Conservation (phyloP, 2,329 filamentous ascomycete genomes). For the Ascochyta koolunga region DNA sequence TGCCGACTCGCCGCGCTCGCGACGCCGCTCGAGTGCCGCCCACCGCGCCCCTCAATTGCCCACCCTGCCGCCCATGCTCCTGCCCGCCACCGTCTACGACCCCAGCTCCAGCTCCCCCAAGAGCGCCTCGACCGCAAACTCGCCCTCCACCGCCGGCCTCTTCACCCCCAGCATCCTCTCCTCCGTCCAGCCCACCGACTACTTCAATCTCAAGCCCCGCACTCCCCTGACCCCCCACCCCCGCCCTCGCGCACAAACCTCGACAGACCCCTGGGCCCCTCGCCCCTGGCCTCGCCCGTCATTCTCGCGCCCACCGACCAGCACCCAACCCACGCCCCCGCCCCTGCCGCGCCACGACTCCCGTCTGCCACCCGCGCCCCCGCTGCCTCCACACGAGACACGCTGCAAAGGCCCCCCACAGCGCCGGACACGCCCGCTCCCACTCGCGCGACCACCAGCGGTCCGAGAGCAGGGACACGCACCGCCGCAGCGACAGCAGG, state of each 20-base stretch:
- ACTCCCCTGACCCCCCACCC: constrained; percentile 24
- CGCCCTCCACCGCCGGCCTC: constrained; percentile 45
- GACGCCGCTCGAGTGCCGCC: constrained; percentile 52
- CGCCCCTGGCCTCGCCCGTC: constrained; percentile 45
- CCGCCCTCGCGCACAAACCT: constrained; percentile 38
- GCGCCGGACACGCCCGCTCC: constrained; percentile 26
- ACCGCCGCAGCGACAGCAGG: constrained; percentile 33
- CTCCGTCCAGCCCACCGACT: constrained; percentile 40
- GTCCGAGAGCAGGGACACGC: constrained; percentile 23
- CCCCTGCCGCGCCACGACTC: constrained; percentile 26
- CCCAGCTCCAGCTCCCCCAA: constrained; percentile 45
- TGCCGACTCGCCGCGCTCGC: constrained; percentile 25
- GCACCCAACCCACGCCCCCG: constrained; percentile 38
- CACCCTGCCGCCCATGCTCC: constrained; percentile 35
- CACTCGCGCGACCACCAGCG: constrained; percentile 24
- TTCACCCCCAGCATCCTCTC: constrained; percentile 41
- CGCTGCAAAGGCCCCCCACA: constrained; percentile 29
- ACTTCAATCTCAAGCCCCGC: constrained; percentile 46
- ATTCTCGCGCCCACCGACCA: constrained; percentile 37
- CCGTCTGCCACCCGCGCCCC: constrained; percentile 33
- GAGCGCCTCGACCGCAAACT: constrained; percentile 33
- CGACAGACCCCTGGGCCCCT: constrained; percentile 39
- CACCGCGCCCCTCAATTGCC: constrained; percentile 29
- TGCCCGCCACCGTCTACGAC: constrained; percentile 47
- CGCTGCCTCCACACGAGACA: constrained; percentile 24